phyloP scores from a whole-genome alignment of 257 asterid species.

The Scutellaria galericulata region DNA sequence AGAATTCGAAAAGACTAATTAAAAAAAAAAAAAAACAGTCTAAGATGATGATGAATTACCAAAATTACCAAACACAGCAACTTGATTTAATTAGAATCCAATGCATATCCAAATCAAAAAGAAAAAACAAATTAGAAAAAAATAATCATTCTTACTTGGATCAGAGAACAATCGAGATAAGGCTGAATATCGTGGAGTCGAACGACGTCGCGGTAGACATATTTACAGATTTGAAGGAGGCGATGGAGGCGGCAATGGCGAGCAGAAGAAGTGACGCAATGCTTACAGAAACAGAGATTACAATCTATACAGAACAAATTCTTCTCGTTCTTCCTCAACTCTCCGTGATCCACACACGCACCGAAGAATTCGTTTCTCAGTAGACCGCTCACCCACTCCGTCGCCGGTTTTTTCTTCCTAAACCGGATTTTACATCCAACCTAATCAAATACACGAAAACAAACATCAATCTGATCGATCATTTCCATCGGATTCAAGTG shows the following conservation, averaged over 20 bases:
- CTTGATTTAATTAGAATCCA: constrained; percentile 31
- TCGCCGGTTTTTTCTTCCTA: constrained; percentile 41
- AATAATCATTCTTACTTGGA: constrained; percentile 51
- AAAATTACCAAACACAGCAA: constrained; percentile 6
- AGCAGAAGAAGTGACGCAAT: constrained; percentile 50
- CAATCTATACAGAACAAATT: constrained; percentile 78
- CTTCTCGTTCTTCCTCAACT: constrained; percentile 62
- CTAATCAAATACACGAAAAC: constrained; percentile 25
- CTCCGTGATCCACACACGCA: constrained; percentile 55
- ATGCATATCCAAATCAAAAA: constrained; percentile 21
- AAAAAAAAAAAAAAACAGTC: too few relatives aligned
- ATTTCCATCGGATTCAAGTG: not conserved
- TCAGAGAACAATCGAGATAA: constrained; percentile 65
- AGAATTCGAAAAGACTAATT: too few relatives aligned
- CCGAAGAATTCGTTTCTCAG: constrained; percentile 54
- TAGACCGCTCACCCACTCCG: constrained; percentile 57
- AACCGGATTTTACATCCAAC: constrained; percentile 47
- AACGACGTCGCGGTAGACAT: constrained; percentile 77
- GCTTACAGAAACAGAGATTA: constrained; percentile 57
- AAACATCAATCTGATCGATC: not conserved
- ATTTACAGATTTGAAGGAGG: constrained; percentile 75
- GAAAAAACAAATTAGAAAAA: not conserved
- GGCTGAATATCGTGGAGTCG: constrained; percentile 71
- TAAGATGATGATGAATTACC: constrained; percentile 28
- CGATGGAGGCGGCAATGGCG: constrained; percentile 46